A percentile compares a stretch with the other conserved stretches of the same genome.
These are phyloP conservation scores for Choiromyces venosus DNA, from an alignment of 495 filamentous ascomycete species.

Conservation along the genomic window DNA sequence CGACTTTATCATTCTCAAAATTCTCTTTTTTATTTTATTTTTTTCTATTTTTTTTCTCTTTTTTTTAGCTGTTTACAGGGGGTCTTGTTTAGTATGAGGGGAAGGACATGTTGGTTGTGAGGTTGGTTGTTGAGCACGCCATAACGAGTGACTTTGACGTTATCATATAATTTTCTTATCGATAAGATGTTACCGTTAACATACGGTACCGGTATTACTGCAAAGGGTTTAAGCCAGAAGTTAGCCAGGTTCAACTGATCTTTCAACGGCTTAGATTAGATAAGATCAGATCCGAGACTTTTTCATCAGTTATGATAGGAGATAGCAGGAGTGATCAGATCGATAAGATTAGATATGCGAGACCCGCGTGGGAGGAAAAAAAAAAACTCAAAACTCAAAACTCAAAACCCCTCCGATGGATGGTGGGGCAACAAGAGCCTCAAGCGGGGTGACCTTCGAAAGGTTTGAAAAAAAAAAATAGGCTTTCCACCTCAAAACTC, in stretches of 20 bases:
- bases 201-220: neutral
- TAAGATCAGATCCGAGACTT: neutral
- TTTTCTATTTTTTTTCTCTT: neutral
- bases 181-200: no score
- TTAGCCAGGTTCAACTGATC: conserved; percentile 17
- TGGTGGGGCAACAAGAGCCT: neutral
- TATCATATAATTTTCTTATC: conserved; percentile 2
- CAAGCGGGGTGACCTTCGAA: conserved; percentile 11
- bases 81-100: neutral
- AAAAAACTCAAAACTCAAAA: neutral
- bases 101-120: neutral
- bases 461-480: neutral
- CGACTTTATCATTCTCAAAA: neutral
- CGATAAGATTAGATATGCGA: neutral
- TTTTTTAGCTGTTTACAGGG: neutral
- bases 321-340: no score
- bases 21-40: neutral
- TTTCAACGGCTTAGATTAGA: conserved; percentile 8
- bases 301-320: neutral
- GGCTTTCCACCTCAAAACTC: neutral
- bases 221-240: neutral
- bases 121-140: conserved; percentile 26
- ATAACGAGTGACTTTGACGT: conserved; percentile 31
- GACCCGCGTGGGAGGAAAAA: neutral
- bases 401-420: neutral